Evolutionary conservation across 108 stramenopile species (phyloP), one percentile per base, ranked within the genome.

Genomic region (Halocafeteria seosinensis): DNA sequence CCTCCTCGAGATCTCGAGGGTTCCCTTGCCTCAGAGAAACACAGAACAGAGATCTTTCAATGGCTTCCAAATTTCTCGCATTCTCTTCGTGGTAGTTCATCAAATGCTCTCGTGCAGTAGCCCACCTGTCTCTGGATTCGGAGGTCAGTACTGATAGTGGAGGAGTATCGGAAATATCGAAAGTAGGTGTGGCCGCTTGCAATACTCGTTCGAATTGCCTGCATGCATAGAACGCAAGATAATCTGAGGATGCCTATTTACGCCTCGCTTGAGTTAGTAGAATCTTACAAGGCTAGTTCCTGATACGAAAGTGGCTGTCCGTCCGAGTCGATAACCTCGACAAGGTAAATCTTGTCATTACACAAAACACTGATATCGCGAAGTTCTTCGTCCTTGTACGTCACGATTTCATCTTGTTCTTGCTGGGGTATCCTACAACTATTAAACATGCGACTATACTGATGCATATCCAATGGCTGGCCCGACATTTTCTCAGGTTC

Each of bases 1-100:
- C n/a, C n/a, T n/a, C n/a, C 3, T 63, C 65, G 9, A 30, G 38
- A 21, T 50, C 24, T 50, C 34, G 64, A 9, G 67, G 63, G 37
- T 67, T 64, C 32, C 38, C 37, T 24, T 72, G 61, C 32, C 65
- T 69, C 42, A 47, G 42, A n/a, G 42, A 47, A 17, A 47, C 42
- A n/a, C n/a, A 50, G 0, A 71, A 57, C 31, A 76, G 32, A 13
- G 69, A 69, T 23, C 63, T 37, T 50, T 76, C 72, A 31, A 76
- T 62, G 37, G 51, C 64, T 25, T 28, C 64, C 35, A 73, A 24
- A 24, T 62, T 62, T 3, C 47, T 68, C 37, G 17, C 34, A 62
- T 71, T 73, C 34, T n/a, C 31, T 25, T 32, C 35, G 21, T 61
- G 37, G 17, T 50, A 34, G n/a, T 8, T 24, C 33, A 50, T 28